Base-by-base conservation (phyloP, 192 early-diverging fungal genomes). In the Linderina pennispora region DNA sequence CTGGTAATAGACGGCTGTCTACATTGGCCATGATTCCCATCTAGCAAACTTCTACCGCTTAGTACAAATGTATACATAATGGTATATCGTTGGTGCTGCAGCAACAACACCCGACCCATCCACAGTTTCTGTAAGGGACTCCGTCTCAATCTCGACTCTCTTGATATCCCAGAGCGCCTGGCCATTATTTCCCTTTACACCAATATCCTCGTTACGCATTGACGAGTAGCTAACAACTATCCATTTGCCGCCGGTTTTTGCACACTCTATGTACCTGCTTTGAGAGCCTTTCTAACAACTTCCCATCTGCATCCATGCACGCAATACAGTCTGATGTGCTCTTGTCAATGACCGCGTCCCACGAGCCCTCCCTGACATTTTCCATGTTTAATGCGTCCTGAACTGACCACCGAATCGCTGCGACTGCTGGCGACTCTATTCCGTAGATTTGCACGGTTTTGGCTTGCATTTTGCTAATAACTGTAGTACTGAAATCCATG, bases 401-500 rank as follows among this genome's bases (percentile, higher is more conserved):
- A 8, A 22, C 38, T 8, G 5, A 5, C 38, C 38, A 40, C 21
- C n/a, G 28, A 5, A 31, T 5, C 4, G 7, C 4, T 14, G 16
- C 21, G 7, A 14, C 38, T 8, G 21, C 21, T 8, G 5, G 17
- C 8, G 38, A 14, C 6, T 22, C 38, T 8, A 5, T 8, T 14
- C 7, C 38, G 21, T 40, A 40, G 6, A 5, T 5, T 8, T 40
- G 6, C 8, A 8, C 38, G 5, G 38, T 8, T 22, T 14, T 22
- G 6, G 16, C 38, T 22, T 14, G 5, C 62, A 65, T 65, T 19
- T 42, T 23, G 4, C 42, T 40, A 18, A 65, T 47, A 3, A 65
- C 62, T 33, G 42, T 65, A 3, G 62, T 36, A 16, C 57, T 35
- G 42, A 55, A 65, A 28, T 65, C 62, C 0, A 65, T 40, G 42